A percentile compares a stretch with the other conserved stretches of the same genome.
Evolutionary conservation across 345 rosid genomes (phyloP).

Genomic region (Boechera stricta): DNA sequence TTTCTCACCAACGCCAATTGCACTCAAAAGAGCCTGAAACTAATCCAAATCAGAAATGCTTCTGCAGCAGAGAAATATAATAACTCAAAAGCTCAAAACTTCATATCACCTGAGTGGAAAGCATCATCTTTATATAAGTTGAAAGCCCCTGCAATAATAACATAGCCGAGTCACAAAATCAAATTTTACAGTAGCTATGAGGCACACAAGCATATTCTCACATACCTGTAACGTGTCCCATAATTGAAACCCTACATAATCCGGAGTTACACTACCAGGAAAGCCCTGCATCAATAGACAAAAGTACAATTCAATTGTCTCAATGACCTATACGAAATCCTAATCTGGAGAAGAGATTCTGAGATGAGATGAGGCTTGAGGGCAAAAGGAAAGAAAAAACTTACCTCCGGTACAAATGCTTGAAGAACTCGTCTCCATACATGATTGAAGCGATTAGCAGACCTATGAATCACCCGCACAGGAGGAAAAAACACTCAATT

Average conservation of each 20-base stretch:
- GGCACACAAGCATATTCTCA: slow-evolving; percentile 2
- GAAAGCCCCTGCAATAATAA: slow-evolving; percentile 69
- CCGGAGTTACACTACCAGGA: slow-evolving; percentile 88
- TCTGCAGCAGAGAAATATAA: background rate
- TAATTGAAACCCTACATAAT: slow-evolving; percentile 82
- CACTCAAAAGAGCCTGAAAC: slow-evolving; percentile 82
- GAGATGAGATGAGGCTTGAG: background rate
- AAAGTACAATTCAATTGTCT: background rate
- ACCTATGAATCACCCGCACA: slow-evolving; percentile 46
- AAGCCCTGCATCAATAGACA: slow-evolving; percentile 65
- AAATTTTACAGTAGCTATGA: background rate
- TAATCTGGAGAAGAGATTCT: slow-evolving; percentile 4
- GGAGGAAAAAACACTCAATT: slow-evolving; percentile 25
- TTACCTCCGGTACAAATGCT: slow-evolving; percentile 94
- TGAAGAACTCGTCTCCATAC: slow-evolving; percentile 81
- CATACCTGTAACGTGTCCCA: slow-evolving; percentile 94
- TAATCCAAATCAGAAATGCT: slow-evolving; percentile 15
- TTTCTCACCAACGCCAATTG: slow-evolving; percentile 97
- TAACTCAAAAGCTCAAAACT: slow-evolving; percentile 24
- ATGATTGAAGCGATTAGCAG: slow-evolving; percentile 67
- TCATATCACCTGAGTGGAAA: slow-evolving; percentile 83
- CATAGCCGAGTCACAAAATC: background rate
- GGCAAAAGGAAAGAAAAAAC: slow-evolving; percentile 7
- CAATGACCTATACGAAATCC: background rate
- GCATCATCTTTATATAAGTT: slow-evolving; percentile 94